These are phyloP conservation scores for Uronychia setigera DNA, from an alignment of 73 alveolate genomes.

Conservation along the genomic window DNA sequence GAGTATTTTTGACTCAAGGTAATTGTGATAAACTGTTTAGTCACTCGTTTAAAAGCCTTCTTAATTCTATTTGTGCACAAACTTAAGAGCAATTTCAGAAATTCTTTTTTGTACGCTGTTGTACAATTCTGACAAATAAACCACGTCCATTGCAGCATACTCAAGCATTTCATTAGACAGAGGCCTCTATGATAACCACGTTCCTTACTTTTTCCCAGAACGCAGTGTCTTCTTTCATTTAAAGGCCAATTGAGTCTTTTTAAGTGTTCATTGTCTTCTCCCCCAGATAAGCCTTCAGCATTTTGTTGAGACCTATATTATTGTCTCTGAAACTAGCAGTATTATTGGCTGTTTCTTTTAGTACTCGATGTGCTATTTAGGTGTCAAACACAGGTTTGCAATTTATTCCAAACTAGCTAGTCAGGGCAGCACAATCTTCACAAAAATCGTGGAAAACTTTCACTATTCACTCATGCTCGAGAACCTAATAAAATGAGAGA, in stretches of 20 bases:
- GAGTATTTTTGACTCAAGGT: not conserved
- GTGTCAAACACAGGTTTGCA: not conserved
- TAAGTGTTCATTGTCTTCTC: not conserved
- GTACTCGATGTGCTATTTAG: not conserved
- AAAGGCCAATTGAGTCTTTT: not conserved
- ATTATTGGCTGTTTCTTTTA: not conserved
- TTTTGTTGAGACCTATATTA: not conserved
- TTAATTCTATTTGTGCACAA: not conserved
- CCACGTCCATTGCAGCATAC: constrained; percentile 3
- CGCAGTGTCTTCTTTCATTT: not conserved
- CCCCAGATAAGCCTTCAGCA: not conserved
- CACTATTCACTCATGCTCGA: not conserved
- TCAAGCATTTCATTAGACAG: not conserved
- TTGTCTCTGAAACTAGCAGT: not conserved
- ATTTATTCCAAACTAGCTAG: not conserved
- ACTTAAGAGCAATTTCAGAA: not conserved
- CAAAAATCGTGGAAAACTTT: not conserved
- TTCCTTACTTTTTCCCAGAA: not conserved
- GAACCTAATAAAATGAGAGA: not conserved
- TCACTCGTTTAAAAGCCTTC: not conserved
- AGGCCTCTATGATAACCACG: not conserved
- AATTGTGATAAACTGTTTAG: not conserved
- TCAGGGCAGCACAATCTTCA: not conserved
- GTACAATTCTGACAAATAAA: not conserved
- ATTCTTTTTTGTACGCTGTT: not conserved